These are phyloP conservation scores for Monascus ruber DNA, from an alignment of 2,329 filamentous ascomycete genomes.

Conservation along the genomic window DNA sequence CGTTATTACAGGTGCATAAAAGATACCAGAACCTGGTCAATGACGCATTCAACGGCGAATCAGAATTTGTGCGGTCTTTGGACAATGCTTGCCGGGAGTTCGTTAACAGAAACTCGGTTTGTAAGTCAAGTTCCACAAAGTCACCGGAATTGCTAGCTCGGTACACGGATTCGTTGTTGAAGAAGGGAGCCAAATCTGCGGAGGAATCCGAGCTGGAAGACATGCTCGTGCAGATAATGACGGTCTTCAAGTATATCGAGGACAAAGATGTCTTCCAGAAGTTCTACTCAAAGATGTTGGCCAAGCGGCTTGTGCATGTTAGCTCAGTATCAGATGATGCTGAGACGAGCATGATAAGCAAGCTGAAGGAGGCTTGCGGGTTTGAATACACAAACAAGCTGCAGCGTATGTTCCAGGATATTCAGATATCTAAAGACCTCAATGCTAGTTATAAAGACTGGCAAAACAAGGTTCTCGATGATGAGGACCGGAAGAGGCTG, in stretches of 20 bases:
- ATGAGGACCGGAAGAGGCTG: slow-evolving; percentile 53
- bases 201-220: slow-evolving; percentile 91
- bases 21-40: slow-evolving; percentile 88
- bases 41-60: slow-evolving; percentile 85
- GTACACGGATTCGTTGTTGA: slow-evolving; percentile 84
- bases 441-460: slow-evolving; percentile 79
- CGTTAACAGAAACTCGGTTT: slow-evolving; percentile 94
- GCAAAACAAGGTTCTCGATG: slow-evolving; percentile 55
- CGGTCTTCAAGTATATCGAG: slow-evolving; percentile 99
- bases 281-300: slow-evolving; percentile 95
- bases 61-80: slow-evolving; percentile 88
- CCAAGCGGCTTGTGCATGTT: slow-evolving; percentile 85
- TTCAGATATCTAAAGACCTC: slow-evolving; percentile 96
- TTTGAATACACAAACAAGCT: slow-evolving; percentile 99
- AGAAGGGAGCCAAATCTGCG: slow-evolving; percentile 79
- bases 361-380: slow-evolving; percentile 94
- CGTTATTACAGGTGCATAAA: slow-evolving; percentile 83
- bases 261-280: slow-evolving; percentile 99
- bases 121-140: slow-evolving; percentile 83
- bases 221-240: slow-evolving; percentile 88
- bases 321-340: slow-evolving; percentile 95
- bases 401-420: slow-evolving; percentile 99
- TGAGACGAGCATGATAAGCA: slow-evolving; percentile 98
- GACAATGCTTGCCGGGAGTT: slow-evolving; percentile 98
- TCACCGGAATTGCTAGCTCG: slow-evolving; percentile 92